Evolutionary conservation across 108 stramenopile genomes (phyloP), one percentile per base, ranked within the genome.

Genomic region (Nitzschia palea): DNA sequence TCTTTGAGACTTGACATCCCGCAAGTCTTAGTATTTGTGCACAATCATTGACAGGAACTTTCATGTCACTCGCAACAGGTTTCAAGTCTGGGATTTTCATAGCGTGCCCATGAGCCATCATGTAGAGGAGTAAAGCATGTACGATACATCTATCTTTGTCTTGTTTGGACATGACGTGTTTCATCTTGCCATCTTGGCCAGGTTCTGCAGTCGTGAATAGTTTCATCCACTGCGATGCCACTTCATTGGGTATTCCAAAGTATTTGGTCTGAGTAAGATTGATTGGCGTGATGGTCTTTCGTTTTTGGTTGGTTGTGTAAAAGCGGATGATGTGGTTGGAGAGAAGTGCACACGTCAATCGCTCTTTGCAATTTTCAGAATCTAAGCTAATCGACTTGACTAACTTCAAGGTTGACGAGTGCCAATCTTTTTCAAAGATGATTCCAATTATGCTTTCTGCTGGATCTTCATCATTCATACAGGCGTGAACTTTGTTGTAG

Each of bases 1-100:
- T 84, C 62, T 80, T 84, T 69, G 68, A 70, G 33, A 86, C 77
- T 3, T 67, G 79, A 64, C 82, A 93, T 25, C 94, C 94, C 0
- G 94, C 94, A 65, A 78, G 65, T 55, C 86, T 78, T n/a, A 89
- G 73, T 29, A 91, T 40, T 10, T 66, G 53, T 5, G 34, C 58
- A 18, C 86, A 88, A 33, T 80, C 65, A 28, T 69, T 72, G 2
- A 55, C 62, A 25, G 88, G 87, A 69, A 88, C 45, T 65, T 83
- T 76, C 45, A 93, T 44, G 44, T 89, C 89, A 26, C 80, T 77
- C 14, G 73, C 81, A 15, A 95, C 63, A 34, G 68, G 68, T 48
- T 78, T 74, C 1, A 91, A 59, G 59, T 75, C 74, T 20, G 65
- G 51, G 30, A 82, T 78, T 47, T 71, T 82, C 91, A 93, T 92